Evolutionary conservation across 108 stramenopile species (phyloP), one percentile per base, ranked within the genome.

Genomic region (Asterionellopsis glacialis): DNA sequence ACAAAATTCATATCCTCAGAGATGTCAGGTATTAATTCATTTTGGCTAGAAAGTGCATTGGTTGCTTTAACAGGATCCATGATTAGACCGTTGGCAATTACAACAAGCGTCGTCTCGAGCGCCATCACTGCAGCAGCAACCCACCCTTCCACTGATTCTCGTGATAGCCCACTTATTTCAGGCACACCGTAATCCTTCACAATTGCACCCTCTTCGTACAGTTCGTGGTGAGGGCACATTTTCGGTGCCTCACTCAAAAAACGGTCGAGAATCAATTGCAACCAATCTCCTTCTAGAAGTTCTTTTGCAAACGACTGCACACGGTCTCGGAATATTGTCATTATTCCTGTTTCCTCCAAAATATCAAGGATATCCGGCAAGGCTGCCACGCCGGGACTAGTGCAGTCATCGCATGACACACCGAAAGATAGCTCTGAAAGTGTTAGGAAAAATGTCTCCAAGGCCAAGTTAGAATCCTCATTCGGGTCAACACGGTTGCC

Each of bases 141-240:
- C 11, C 66, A 15, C 0, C 51, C 61, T 54, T 76, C 75, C 14
- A 70, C 40, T 11, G 74, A 54, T 39, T 61, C 51, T 25, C 61
- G 45, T 2, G 48, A 33, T 11, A 75, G 64, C 24, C 59, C 45
- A 3, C 57, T 61, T 11, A 67, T 41, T 5, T 27, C 19, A 14
- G 58, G 57, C 21, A 40, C n/a, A 2, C 50, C 39, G 41, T 61
- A 62, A 44, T 40, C 25, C 3, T 51, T 56, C 16, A 28, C 21
- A 12, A 61, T 48, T 2, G 47, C 68, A 43, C 22, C 40, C 16
- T 55, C 1, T 48, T 69, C 58, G 45, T 72, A 84, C 5, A 51
- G 21, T 22, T 78, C 62, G 44, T 72, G 76, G 54, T 82, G 77
- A 0, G 87, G 83, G 40, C 87, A 88, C 33, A 63, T 55, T 13